Evolutionary conservation across 805 yeast species (phyloP).

Genomic region (Cyberlindnera subsufficiens): DNA sequence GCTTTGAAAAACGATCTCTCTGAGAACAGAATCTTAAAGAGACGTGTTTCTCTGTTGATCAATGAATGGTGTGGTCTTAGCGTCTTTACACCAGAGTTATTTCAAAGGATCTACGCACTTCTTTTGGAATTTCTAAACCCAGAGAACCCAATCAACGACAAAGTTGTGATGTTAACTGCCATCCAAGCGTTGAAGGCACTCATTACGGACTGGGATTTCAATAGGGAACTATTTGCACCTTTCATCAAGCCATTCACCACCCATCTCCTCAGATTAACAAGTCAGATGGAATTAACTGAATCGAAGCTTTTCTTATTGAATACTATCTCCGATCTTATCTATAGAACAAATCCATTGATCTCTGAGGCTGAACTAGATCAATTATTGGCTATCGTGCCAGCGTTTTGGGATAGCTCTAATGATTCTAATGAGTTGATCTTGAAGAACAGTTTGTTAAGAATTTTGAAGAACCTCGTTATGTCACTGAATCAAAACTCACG

Average conservation of each 20-base stretch:
- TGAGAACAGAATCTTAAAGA: constrained; percentile 56
- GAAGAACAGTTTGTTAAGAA: constrained; percentile 46
- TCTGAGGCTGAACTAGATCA: constrained; percentile 44
- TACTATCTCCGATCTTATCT: constrained; percentile 57
- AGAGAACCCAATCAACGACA: constrained; percentile 49
- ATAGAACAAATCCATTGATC: constrained; percentile 59
- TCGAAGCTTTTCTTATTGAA: constrained; percentile 70
- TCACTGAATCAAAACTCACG: constrained; percentile 50
- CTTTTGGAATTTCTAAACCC: constrained; percentile 44
- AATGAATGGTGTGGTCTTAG: constrained; percentile 76
- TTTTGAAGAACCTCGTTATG: constrained; percentile 48
- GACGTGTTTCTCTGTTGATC: constrained; percentile 73
- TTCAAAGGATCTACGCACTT: constrained; percentile 53
- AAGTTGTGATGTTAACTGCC: constrained; percentile 76
- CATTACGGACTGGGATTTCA: constrained; percentile 85
- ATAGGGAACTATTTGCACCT: constrained; percentile 60
- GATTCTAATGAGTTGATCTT: constrained; percentile 38
- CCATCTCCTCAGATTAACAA: constrained; percentile 44
- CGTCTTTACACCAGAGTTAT: constrained; percentile 47
- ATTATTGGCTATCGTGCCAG: constrained; percentile 57
- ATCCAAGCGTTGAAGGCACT: constrained; percentile 61
- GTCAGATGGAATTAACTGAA: constrained; percentile 55
- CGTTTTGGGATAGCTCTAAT: constrained; percentile 63
- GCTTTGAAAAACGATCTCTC: constrained; percentile 34
- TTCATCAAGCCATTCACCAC: constrained; percentile 48